phyloP scores from a whole-genome alignment of 768 basidiomycete genomes.

The Naganishia vaughanmartiniae region DNA sequence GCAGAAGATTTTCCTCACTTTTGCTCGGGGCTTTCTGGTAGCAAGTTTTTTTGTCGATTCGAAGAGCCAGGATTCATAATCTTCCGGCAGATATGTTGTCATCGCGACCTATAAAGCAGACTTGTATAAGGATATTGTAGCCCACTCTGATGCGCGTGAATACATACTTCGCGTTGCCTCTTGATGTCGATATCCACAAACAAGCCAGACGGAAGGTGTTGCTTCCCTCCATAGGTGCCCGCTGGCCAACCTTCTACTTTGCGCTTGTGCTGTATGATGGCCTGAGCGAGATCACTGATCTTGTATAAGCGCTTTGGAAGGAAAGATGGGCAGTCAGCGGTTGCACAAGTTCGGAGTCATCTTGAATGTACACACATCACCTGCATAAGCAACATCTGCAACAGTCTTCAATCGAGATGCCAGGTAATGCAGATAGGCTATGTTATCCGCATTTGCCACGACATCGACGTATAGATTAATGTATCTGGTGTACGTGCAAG shows the following conservation, averaged over 20 bases:
- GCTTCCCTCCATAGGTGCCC: slow-evolving; percentile 72
- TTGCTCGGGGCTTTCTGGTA: slow-evolving; percentile 4
- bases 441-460: slow-evolving; percentile 73
- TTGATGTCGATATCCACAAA: slow-evolving; percentile 55
- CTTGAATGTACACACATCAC: slow-evolving; percentile 62
- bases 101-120: not conserved
- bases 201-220: slow-evolving; percentile 77
- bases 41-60: slow-evolving; percentile 1
- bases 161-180: slow-evolving; percentile 2
- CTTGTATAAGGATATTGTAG: not conserved
- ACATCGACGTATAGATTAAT: slow-evolving; percentile 81
- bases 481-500: slow-evolving; percentile 60
- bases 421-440: slow-evolving; percentile 77
- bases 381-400: slow-evolving; percentile 66
- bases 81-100: slow-evolving; percentile 15
- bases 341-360: not conserved
- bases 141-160: not conserved
- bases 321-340: slow-evolving; percentile 6
- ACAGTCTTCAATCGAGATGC: slow-evolving; percentile 82
- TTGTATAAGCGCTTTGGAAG: slow-evolving; percentile 73
- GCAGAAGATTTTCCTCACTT: not conserved
- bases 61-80: slow-evolving; percentile 20
- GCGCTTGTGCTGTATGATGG: slow-evolving; percentile 71
- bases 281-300: slow-evolving; percentile 82
- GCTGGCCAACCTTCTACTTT: slow-evolving; percentile 69